Conservation (phyloP, 148 eudicot species). For the Vaccinium corymbosum region DNA sequence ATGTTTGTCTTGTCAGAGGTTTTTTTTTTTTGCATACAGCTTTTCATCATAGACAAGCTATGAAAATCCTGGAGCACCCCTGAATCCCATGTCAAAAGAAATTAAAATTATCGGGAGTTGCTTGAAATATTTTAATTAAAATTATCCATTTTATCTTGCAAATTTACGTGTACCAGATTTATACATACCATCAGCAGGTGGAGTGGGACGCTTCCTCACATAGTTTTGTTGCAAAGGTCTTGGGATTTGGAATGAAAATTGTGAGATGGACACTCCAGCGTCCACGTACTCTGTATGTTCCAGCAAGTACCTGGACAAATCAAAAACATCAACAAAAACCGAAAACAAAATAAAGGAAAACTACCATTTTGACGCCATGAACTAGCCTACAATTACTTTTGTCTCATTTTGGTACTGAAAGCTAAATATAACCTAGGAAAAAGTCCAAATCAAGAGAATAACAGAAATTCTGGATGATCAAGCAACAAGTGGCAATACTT, state of each 20-base stretch:
- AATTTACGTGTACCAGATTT: neutral
- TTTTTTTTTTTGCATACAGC: too few species aligned
- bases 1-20: too few species aligned
- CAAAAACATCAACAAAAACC: slow-evolving; percentile 5
- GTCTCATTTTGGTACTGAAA: neutral
- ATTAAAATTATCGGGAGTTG: too few species aligned
- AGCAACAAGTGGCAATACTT: slow-evolving; percentile 36
- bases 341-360: neutral
- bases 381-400: neutral
- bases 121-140: neutral
- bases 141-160: neutral
- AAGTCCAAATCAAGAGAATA: neutral
- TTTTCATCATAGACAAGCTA: too few species aligned
- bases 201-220: slow-evolving; percentile 74
- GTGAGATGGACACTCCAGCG: slow-evolving; percentile 59
- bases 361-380: neutral
- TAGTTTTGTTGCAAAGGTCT: slow-evolving; percentile 86
- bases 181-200: slow-evolving; percentile 38
- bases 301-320: slow-evolving; percentile 54
- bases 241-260: slow-evolving; percentile 87
- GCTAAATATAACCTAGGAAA: neutral
- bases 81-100: too few species aligned
- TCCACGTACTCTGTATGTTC: slow-evolving; percentile 61
- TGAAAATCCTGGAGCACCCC: too few species aligned
- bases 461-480: neutral